Percentiles rank a stretch among this genome's conserved stretches.
Conservation (phyloP, 176 grass and related monocot species). For the Alloteropsis semialata region DNA sequence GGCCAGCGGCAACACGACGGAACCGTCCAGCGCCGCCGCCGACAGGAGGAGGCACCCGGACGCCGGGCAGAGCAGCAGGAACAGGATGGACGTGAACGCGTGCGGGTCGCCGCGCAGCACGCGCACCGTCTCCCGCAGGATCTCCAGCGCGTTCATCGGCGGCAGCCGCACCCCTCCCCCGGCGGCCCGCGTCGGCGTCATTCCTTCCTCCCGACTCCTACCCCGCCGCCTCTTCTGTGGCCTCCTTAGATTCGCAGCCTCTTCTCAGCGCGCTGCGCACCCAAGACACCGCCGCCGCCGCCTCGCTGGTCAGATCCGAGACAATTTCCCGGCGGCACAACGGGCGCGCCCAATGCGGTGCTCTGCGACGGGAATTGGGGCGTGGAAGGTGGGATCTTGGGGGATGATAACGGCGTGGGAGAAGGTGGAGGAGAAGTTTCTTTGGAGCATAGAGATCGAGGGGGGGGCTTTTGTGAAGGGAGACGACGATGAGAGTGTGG, state of each 20-base stretch:
- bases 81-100: constrained; percentile 68
- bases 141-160: constrained; percentile 82
- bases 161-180: constrained; percentile 31
- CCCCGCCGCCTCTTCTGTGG: neutral
- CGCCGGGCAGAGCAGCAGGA: constrained; percentile 88
- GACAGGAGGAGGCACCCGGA: constrained; percentile 74
- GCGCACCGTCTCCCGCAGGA: constrained; percentile 82
- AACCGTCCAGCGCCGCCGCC: constrained; percentile 43
- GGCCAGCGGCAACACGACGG: constrained; percentile 52
- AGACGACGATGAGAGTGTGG: neutral
- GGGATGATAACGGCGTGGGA: constrained; percentile 24
- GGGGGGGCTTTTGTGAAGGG: constrained; percentile 41
- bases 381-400: constrained; percentile 22
- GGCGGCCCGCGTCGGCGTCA: constrained; percentile 13
- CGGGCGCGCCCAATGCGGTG: constrained; percentile 7
- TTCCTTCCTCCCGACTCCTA: neutral
- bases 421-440: constrained; percentile 39
- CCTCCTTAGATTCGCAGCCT: neutral
- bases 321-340: neutral
- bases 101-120: constrained; percentile 85
- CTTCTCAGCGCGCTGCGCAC: constrained; percentile 3
- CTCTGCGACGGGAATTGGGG: neutral
- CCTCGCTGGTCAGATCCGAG: constrained; percentile 32
- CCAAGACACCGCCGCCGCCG: neutral
- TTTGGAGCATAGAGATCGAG: constrained; percentile 41